phyloP scores from a whole-genome alignment of 2,329 filamentous ascomycete species.

The Thelonectria blattea region DNA sequence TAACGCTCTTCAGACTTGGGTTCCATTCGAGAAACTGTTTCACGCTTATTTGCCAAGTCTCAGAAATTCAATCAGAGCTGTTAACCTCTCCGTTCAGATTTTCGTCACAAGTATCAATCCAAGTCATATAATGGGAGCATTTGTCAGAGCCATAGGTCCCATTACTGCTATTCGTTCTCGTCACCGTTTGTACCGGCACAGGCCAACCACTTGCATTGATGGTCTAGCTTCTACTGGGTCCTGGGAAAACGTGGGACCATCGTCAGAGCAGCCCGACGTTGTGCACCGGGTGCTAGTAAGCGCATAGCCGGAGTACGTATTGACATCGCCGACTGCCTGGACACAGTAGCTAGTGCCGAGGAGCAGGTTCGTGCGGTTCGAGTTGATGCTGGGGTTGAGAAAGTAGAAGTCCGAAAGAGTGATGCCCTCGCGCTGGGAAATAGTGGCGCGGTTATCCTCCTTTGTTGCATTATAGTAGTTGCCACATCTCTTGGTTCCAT shows the following conservation, averaged over 20 bases:
- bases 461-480: constrained; percentile 1
- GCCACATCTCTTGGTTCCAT: constrained; percentile 4
- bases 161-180: neutral
- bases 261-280: neutral
- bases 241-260: neutral
- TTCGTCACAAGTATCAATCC: neutral
- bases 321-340: constrained; percentile 6
- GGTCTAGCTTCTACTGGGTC: neutral
- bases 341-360: constrained; percentile 4
- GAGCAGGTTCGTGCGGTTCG: constrained; percentile 8
- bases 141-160: neutral
- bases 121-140: neutral
- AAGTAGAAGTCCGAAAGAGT: constrained; percentile 11
- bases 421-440: neutral
- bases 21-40: constrained; percentile 1
- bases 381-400: constrained; percentile 5
- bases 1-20: neutral
- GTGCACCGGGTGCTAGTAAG: neutral
- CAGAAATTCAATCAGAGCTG: neutral
- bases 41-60: neutral
- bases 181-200: neutral
- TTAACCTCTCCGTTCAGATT: neutral
- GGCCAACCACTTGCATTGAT: neutral
- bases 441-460: constrained; percentile 2
- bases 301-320: constrained; percentile 6